Conservation (phyloP, 2,329 filamentous ascomycete genomes). For the Lachnellula subtilissima region DNA sequence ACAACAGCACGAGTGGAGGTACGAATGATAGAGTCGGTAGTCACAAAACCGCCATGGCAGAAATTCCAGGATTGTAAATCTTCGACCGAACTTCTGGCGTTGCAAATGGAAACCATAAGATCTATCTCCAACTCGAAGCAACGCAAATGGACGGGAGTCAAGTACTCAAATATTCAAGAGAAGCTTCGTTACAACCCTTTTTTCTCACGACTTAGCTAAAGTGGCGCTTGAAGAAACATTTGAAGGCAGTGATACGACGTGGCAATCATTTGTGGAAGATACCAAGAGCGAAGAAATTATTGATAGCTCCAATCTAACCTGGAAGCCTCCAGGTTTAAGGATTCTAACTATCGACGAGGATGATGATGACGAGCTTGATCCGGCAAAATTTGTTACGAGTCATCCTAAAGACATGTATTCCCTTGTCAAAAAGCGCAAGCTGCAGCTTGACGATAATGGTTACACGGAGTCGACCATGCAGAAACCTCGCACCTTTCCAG, state of each 20-base stretch:
- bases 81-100: constrained; percentile 26
- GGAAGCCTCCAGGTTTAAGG: constrained; percentile 44
- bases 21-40: constrained; percentile 41
- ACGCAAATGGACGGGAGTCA: constrained; percentile 1
- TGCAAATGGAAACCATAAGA: constrained; percentile 28
- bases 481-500: neutral
- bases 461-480: constrained; percentile 3
- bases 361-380: constrained; percentile 35
- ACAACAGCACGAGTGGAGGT: constrained; percentile 43
- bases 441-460: constrained; percentile 16
- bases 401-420: constrained; percentile 31
- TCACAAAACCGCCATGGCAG: constrained; percentile 44
- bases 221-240: constrained; percentile 37
- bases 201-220: constrained; percentile 33
- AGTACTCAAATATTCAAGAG: neutral
- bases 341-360: constrained; percentile 38
- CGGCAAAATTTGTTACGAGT: constrained; percentile 18
- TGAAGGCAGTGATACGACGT: constrained; percentile 36
- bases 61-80: constrained; percentile 9
- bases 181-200: constrained; percentile 35
- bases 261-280: constrained; percentile 32
- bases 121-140: constrained; percentile 25
- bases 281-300: constrained; percentile 27
- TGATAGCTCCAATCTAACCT: constrained; percentile 38
- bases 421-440: constrained; percentile 38